Conservation (phyloP, 169 alveolate genomes). For the Plasmodium billcollinsi region DNA sequence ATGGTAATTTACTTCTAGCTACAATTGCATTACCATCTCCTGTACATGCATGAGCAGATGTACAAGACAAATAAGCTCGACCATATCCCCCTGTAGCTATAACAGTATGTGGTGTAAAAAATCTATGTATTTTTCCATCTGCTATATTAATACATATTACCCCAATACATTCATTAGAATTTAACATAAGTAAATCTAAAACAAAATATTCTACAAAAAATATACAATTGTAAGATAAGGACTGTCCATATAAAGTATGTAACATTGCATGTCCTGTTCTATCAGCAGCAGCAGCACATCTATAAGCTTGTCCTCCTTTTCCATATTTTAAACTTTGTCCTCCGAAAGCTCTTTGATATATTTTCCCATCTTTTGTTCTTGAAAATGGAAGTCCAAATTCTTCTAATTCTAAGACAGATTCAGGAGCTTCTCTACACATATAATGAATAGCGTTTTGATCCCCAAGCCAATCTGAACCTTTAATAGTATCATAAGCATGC, state of each 20-base stretch:
- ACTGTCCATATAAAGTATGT: conserved; percentile 96
- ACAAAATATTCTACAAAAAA: conserved; percentile 98
- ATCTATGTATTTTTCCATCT: conserved; percentile 97
- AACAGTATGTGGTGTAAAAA: conserved; percentile 95
- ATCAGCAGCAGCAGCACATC: conserved; percentile 99
- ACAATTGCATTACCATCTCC: conserved; percentile 97
- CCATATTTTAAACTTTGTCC: conserved; percentile 97
- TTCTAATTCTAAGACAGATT: conserved; percentile 96
- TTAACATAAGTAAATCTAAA: conserved; percentile 94
- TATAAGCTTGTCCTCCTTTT: conserved; percentile 98
- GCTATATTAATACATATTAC: conserved; percentile 95
- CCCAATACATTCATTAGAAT: conserved; percentile 93
- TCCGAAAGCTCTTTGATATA: conserved; percentile 98
- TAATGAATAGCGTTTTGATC: conserved; percentile 98
- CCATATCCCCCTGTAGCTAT: conserved; percentile 99
- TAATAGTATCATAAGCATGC: conserved; percentile 98
- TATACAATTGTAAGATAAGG: conserved; percentile 93
- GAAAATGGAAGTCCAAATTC: conserved; percentile 97
- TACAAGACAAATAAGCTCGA: conserved; percentile 97
- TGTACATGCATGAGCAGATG: conserved; percentile 99
- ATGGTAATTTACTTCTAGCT: conserved; percentile 95
- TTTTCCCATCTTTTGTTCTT: conserved; percentile 95
- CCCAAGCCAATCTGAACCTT: conserved; percentile 99
- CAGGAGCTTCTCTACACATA: conserved; percentile 98
- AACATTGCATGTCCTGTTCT: conserved; percentile 99